phyloP scores from a whole-genome alignment of 176 grass and related monocot genomes.

The Phoenix roebelenii region DNA sequence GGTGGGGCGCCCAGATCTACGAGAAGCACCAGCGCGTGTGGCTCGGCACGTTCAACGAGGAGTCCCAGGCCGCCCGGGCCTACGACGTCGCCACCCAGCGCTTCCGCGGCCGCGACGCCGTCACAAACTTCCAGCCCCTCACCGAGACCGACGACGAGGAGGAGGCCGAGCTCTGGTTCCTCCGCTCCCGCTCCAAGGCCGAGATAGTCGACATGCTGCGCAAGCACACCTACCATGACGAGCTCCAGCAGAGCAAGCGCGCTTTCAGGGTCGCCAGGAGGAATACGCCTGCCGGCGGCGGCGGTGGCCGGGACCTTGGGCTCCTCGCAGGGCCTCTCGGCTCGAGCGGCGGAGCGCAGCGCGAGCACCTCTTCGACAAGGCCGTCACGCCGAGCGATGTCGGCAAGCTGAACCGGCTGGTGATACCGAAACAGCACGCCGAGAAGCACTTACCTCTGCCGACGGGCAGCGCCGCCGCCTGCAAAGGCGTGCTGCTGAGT shows the following conservation, averaged over 20 bases:
- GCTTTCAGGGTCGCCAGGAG: constrained; percentile 5
- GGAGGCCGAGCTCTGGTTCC: constrained; percentile 56
- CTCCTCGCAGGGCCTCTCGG: no score
- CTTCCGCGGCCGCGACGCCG: constrained; percentile 84
- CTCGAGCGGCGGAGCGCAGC: no score
- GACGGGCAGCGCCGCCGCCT: background rate
- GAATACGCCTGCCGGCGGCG: background rate
- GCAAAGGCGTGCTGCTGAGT: constrained; percentile 67
- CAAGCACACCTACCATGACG: constrained; percentile 84
- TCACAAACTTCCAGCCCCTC: constrained; percentile 80
- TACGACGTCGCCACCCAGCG: constrained; percentile 90
- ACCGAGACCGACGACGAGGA: constrained; percentile 26
- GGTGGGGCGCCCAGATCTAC: constrained; percentile 99
- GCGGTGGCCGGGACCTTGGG: background rate
- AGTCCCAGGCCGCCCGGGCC: constrained; percentile 52
- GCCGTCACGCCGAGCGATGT: constrained; percentile 91
- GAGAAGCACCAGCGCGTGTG: constrained; percentile 97
- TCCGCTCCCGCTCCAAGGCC: constrained; percentile 49
- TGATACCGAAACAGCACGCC: constrained; percentile 92
- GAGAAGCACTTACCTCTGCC: constrained; percentile 83
- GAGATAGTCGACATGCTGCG: constrained; percentile 95
- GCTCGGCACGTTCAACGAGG: constrained; percentile 87
- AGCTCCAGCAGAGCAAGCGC: constrained; percentile 62
- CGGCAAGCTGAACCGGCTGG: constrained; percentile 87
- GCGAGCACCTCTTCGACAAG: constrained; percentile 88